These are phyloP conservation scores for Oryza rufipogon DNA, from an alignment of 176 grass and related monocot species.

Conservation along the genomic window DNA sequence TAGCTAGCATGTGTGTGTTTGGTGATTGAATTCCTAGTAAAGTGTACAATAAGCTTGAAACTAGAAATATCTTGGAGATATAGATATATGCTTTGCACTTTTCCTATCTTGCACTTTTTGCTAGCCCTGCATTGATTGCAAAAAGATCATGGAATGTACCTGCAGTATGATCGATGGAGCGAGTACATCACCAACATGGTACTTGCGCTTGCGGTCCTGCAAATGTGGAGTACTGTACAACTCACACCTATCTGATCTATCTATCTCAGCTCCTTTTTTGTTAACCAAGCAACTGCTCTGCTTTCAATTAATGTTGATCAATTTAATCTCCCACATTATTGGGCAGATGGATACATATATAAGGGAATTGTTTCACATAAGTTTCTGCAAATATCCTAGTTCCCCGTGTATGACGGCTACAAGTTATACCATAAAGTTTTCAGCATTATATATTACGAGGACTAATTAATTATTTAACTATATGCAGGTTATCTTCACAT, in stretches of 20 bases:
- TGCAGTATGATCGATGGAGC: background rate
- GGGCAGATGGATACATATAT: background rate
- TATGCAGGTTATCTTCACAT: too few species aligned
- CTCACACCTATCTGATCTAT: background rate
- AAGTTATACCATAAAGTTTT: background rate
- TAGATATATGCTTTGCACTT: background rate
- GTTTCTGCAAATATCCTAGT: too few species aligned
- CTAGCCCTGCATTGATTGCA: slow-evolving; percentile 5
- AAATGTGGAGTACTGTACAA: background rate
- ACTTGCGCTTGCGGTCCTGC: background rate
- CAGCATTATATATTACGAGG: too few species aligned
- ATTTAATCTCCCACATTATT: background rate
- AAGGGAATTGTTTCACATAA: too few species aligned
- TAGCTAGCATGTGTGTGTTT: slow-evolving; percentile 10
- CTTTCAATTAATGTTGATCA: background rate
- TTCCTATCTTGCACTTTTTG: slow-evolving; percentile 30
- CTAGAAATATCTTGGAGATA: slow-evolving; percentile 24
- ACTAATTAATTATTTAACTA: background rate
- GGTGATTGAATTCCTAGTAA: slow-evolving; percentile 22
- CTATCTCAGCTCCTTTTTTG: background rate
- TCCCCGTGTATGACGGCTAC: background rate
- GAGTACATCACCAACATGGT: background rate
- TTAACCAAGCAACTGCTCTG: background rate
- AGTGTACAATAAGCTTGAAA: background rate
- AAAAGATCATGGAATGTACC: background rate